Evolutionary conservation across 2,329 filamentous ascomycete genomes (phyloP), one percentile per base, ranked within the genome.

Genomic region (Teratosphaeria pseudoeucalypti): DNA sequence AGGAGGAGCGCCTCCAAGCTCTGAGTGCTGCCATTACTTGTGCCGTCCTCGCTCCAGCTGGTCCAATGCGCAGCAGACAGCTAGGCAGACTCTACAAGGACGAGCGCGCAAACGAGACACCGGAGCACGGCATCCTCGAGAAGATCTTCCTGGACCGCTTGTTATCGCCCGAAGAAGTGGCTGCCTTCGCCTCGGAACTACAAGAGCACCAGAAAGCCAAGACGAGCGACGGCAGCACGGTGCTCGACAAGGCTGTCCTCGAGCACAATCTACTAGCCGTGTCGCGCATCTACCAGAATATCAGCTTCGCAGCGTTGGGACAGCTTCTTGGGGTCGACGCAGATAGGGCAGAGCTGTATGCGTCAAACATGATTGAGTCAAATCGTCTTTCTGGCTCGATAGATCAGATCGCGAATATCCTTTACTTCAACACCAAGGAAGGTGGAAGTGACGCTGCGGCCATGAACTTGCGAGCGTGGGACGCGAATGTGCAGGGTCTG

Each of bases 71-170:
- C 58, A 90, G 88, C 63, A 85, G 89, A 54, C 85, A 87, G 52
- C 82, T 99, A 19, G 90, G 85, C 4, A 86, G 88, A 57, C 79
- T 99, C 14, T 96, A 96, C 82, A 96, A 95, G 74, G 94, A 99
- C 74, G 94, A 97, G 65, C 84, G 94, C 34, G 82, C 89, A 0
- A 78, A 80, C 3, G 83, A 85, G 56, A 82, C 94, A 2, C 83
- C 87, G 34, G 90, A 97, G 75, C 92, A 88, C 70, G 80, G 85
- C 55, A 96, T 99, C 58, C 78, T 99, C 14, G 94, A 97, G 78
- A 97, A 97, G 79, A 97, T 99, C 84, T 96, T 95, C 74, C 81
- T 97, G 55, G 90, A 97, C 74, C 85, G 92, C 6, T 79, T 99
- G 3, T 80, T 99, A 55, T 83, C 84, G 0, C 84, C 87, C 0